Base-by-base conservation (phyloP, 2,329 filamentous ascomycete genomes). In the Trichoderma guizhouense region DNA sequence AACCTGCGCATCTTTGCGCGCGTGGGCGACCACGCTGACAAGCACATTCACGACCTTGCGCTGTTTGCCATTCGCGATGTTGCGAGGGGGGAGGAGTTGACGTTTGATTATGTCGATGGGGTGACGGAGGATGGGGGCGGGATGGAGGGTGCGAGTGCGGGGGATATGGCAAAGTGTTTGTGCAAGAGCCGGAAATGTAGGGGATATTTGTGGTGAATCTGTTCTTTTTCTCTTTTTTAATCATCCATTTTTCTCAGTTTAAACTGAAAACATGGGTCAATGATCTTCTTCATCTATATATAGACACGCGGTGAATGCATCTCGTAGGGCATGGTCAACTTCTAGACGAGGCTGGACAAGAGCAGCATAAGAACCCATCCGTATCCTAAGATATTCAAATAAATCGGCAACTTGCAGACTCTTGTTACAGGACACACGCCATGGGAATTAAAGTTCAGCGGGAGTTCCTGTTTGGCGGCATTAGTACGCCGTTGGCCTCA, bases 1-100 rank as follows among this genome's bases (percentile, higher is more conserved):
- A 95, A 95, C 77, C 86, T 94, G 77, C 86, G 91, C 15, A 93
- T 94, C 73, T 95, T 95, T 80, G 92, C 92, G 0, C 89, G 93
- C 1, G 91, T 93, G 1, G 92, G 92, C 65, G 93, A 95, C 77
- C 91, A 93, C 73, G 88, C 91, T 0, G 92, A 95, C 76, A 89
- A 90, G 72, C 87, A 89, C 61, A 85, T 95, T 7, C 94, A 95
- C 78, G 92, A 94, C 73, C 83, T 95, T 62, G 93, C 92, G 0
- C 86, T 95, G 72, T 95, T 95, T 76, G 92, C 93, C 0, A 86
- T 90, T 34, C 82, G 86, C 55, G 86, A 92, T 68, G 93, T 95
- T 32, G 81, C 83, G 0, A 86, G 86, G 1, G 88, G 88, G 2
- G 88, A 91, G 36, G 93, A 96, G 79, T 81, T 96, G 36, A 94